Conservation (phyloP, 768 basidiomycete genomes). For the Phanerochaete carnosa region DNA sequence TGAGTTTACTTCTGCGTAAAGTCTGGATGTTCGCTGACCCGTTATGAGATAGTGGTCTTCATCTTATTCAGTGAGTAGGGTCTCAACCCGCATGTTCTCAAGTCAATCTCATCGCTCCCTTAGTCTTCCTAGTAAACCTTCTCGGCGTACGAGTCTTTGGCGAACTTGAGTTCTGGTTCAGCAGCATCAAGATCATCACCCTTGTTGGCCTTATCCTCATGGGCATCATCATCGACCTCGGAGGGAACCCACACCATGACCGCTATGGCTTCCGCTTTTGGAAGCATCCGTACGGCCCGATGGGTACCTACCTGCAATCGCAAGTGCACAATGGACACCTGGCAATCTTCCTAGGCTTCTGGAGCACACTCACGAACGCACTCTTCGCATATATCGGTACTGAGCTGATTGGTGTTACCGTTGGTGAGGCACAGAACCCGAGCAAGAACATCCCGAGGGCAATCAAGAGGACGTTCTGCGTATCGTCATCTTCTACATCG, state of each 20-base stretch:
- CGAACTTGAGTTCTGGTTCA: conserved; percentile 74
- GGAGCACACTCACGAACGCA: conserved; percentile 67
- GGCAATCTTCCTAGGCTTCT: conserved; percentile 66
- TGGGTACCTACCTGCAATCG: conserved; percentile 48
- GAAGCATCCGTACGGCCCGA: conserved; percentile 52
- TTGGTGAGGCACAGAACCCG: conserved; percentile 64
- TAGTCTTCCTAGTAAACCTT: conserved; percentile 55
- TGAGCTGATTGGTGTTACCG: conserved; percentile 69
- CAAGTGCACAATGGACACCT: conserved; percentile 47
- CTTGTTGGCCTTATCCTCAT: conserved; percentile 48
- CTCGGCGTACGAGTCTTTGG: conserved; percentile 66
- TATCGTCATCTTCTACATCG: conserved; percentile 62
- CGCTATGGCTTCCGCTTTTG: conserved; percentile 35
- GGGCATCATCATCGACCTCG: conserved; percentile 63
- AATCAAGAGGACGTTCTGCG: conserved; percentile 64
- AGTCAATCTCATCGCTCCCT: background rate
- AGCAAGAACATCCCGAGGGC: conserved; percentile 70
- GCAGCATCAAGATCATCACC: conserved; percentile 59
- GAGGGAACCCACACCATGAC: conserved; percentile 38
- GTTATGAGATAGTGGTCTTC: conserved; percentile 43
- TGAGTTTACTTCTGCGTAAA: conserved; percentile 25
- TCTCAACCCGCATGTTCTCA: background rate
- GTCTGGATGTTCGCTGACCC: background rate
- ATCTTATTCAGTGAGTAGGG: conserved; percentile 47
- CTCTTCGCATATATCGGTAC: conserved; percentile 75